phyloP scores from a whole-genome alignment of 108 stramenopile genomes.

The Nitzschia sp. region DNA sequence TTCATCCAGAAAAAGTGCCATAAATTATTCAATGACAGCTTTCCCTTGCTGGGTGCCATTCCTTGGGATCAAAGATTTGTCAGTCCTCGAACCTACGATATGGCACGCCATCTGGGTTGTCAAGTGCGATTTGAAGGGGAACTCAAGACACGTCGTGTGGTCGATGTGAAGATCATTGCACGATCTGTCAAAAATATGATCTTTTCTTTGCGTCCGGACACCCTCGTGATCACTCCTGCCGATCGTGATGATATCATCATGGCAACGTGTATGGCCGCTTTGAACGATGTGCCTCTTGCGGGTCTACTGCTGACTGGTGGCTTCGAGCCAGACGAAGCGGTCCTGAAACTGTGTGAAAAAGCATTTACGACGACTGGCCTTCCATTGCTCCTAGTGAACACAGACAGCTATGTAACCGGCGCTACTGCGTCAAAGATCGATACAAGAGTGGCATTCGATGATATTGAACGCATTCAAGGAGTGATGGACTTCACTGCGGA shows the following conservation, averaged over 20 bases:
- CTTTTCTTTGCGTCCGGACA: constrained; percentile 1
- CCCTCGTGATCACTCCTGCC: constrained; percentile 7
- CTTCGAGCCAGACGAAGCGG: neutral
- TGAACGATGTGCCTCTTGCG: constrained; percentile 25
- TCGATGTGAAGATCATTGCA: constrained; percentile 9
- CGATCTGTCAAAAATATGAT: constrained; percentile 20
- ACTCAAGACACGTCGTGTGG: constrained; percentile 9
- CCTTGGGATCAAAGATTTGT: constrained; percentile 13
- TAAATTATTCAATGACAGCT: constrained; percentile 1
- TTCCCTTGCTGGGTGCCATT: constrained; percentile 20
- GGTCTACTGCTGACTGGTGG: constrained; percentile 22
- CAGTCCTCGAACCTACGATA: constrained; percentile 13
- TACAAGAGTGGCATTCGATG: constrained; percentile 8
- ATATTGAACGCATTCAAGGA: constrained; percentile 12
- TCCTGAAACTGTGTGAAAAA: constrained; percentile 14
- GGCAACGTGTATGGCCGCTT: constrained; percentile 27
- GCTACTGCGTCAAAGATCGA: constrained; percentile 9
- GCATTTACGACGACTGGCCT: constrained; percentile 20
- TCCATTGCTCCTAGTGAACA: constrained; percentile 7
- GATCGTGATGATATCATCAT: constrained; percentile 26
- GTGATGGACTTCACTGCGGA: constrained; percentile 23
- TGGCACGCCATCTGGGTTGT: constrained; percentile 13
- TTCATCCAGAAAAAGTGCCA: neutral
- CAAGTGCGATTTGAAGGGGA: constrained; percentile 11
- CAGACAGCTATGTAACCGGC: constrained; percentile 19